These are phyloP conservation scores for Vanrija pseudolonga DNA, from an alignment of 1,284 basidiomycete species.

Conservation along the genomic window DNA sequence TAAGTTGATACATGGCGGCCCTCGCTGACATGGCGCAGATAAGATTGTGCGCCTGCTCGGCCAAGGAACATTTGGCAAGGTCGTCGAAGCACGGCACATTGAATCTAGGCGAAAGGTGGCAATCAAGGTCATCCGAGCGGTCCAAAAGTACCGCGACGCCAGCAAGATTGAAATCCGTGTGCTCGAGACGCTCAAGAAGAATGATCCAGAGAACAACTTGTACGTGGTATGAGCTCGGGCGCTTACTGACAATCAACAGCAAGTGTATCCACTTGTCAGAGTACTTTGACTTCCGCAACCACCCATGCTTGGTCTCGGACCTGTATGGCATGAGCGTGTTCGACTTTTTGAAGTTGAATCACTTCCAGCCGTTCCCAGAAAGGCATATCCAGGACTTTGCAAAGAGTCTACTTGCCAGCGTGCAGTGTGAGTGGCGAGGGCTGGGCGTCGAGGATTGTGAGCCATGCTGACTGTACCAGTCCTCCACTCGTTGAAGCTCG, in stretches of 20 bases:
- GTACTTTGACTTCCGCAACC: slow-evolving; percentile 95
- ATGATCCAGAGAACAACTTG: slow-evolving; percentile 86
- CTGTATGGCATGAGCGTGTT: slow-evolving; percentile 97
- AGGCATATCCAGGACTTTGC: slow-evolving; percentile 96
- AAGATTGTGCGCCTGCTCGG: slow-evolving; percentile 85
- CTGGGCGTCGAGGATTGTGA: not conserved
- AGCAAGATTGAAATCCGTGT: slow-evolving; percentile 98
- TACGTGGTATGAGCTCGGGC: slow-evolving; percentile 52
- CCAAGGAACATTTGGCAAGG: slow-evolving; percentile 98
- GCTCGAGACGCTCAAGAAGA: slow-evolving; percentile 82
- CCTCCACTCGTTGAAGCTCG: slow-evolving; percentile 82
- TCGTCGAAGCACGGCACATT: slow-evolving; percentile 88
- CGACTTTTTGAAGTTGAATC: slow-evolving; percentile 98
- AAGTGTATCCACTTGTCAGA: slow-evolving; percentile 97
- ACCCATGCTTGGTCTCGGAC: slow-evolving; percentile 97
- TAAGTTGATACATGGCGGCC: slow-evolving; percentile 49
- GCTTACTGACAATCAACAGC: slow-evolving; percentile 53
- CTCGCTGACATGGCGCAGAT: slow-evolving; percentile 55
- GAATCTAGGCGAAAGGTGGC: slow-evolving; percentile 73
- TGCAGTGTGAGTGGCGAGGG: slow-evolving; percentile 69
- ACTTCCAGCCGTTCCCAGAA: slow-evolving; percentile 92
- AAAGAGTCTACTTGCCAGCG: slow-evolving; percentile 83
- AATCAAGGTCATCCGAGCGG: slow-evolving; percentile 97
- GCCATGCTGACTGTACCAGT: slow-evolving; percentile 58
- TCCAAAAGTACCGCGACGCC: slow-evolving; percentile 96